These are phyloP conservation scores for Isoetes taiwanensis DNA, from an alignment of 75 land plant species.

Conservation along the genomic window DNA sequence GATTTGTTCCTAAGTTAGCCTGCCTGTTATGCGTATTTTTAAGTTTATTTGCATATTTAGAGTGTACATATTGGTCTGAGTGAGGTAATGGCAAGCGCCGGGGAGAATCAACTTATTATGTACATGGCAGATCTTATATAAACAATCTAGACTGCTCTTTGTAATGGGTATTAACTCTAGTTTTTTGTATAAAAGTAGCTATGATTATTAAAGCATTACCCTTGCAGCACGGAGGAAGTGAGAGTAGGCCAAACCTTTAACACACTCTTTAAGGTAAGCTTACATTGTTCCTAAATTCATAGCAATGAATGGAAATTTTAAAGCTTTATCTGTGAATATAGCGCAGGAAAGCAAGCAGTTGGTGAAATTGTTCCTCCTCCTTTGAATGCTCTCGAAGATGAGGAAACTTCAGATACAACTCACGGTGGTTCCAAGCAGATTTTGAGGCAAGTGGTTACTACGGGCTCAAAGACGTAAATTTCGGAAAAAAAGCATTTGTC, in stretches of 20 bases:
- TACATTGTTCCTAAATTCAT: background rate
- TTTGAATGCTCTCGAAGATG: slow-evolving; percentile 80
- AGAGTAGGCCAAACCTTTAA: slow-evolving; percentile 95
- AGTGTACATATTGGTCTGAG: slow-evolving; percentile 97
- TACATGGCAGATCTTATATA: slow-evolving; percentile 91
- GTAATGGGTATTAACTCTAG: slow-evolving; percentile 64
- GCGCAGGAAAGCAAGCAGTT: slow-evolving; percentile 99
- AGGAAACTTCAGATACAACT: slow-evolving; percentile 81
- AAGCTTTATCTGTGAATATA: slow-evolving; percentile 26
- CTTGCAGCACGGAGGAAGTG: slow-evolving; percentile 33
- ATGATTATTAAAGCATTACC: background rate
- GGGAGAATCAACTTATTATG: slow-evolving; percentile 66
- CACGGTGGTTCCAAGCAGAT: slow-evolving; percentile 97
- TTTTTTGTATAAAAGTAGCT: background rate
- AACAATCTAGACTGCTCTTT: slow-evolving; percentile 85
- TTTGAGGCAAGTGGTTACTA: slow-evolving; percentile 49
- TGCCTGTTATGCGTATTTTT: background rate
- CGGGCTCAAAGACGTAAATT: too few species aligned
- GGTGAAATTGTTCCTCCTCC: slow-evolving; percentile 99
- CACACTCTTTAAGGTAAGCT: slow-evolving; percentile 78
- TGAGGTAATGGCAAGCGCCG: slow-evolving; percentile 98
- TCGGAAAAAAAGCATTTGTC: too few species aligned
- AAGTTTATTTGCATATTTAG: slow-evolving; percentile 20
- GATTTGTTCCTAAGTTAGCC: background rate
- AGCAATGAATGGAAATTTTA: background rate